These are phyloP conservation scores for Pouteria glomerata DNA, from an alignment of 148 eudicot genomes.

Conservation along the genomic window DNA sequence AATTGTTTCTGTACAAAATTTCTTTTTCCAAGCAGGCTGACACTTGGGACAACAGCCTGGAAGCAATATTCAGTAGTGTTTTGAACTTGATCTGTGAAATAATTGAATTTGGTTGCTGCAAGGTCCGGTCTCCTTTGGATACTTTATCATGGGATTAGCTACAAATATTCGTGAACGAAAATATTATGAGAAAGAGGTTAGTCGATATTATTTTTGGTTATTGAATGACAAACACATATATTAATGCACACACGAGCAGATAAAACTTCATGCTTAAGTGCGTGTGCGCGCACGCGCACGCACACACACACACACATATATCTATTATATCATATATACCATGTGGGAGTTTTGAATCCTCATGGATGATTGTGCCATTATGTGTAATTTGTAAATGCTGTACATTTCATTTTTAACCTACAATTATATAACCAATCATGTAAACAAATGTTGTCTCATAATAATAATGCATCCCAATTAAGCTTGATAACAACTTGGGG, in stretches of 20 bases:
- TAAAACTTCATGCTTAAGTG: no score
- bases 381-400: not conserved
- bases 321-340: no score
- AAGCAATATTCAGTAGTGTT: constrained; percentile 82
- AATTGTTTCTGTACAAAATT: constrained; percentile 13
- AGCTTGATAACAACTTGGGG: no score
- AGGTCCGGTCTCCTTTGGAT: constrained; percentile 85
- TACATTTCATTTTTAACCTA: no score
- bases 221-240: not conserved
- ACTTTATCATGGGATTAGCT: constrained; percentile 85
- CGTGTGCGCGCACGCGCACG: not conserved
- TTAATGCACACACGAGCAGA: no score
- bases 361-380: not conserved
- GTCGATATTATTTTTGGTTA: constrained; percentile 16
- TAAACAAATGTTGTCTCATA: no score
- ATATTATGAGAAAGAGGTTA: constrained; percentile 90
- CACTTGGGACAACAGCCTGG: constrained; percentile 70
- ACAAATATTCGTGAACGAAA: constrained; percentile 75
- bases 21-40: constrained; percentile 65
- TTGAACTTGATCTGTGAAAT: constrained; percentile 81
- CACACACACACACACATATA: not conserved
- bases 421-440: no score
- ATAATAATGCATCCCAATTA: no score
- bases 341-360: not conserved
- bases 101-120: constrained; percentile 84